Percentiles rank a stretch among this genome's conserved stretches.
Conservation (phyloP, 2,329 filamentous ascomycete genomes). For the Harringtonia lauricola region DNA sequence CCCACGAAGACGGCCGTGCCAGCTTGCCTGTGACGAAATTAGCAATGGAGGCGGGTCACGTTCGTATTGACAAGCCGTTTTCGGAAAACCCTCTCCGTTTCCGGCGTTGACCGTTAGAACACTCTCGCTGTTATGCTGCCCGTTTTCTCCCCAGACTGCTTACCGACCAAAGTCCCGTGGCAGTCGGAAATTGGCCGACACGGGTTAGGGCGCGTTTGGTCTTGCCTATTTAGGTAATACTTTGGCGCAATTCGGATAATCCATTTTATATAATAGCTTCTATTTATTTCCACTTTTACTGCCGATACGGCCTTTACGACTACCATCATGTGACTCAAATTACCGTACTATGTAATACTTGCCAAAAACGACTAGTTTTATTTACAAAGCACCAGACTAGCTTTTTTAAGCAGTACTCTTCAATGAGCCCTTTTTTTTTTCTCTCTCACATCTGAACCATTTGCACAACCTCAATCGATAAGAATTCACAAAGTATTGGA, state of each 20-base stretch:
- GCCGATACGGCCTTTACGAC: not conserved
- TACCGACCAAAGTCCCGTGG: conserved; percentile 1
- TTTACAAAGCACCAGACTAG: too few relatives aligned
- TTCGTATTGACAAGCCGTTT: too few relatives aligned
- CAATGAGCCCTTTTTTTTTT: too few relatives aligned
- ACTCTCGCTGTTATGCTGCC: too few relatives aligned
- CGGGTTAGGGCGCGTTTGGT: not conserved
- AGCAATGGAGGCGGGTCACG: not conserved
- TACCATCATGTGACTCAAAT: not conserved
- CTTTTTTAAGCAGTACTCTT: too few relatives aligned
- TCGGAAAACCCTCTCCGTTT: not conserved
- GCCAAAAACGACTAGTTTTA: too few relatives aligned
- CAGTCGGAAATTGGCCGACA: not conserved
- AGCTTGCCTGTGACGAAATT: not conserved
- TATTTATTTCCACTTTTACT: not conserved
- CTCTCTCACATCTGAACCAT: too few relatives aligned
- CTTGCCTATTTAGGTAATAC: conserved; percentile 11
- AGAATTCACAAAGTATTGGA: too few relatives aligned
- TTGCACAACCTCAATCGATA: too few relatives aligned
- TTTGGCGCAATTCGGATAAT: conserved; percentile 10
- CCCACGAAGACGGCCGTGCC: not conserved
- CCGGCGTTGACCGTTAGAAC: not conserved
- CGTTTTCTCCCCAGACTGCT: too few relatives aligned
- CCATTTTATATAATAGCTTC: not conserved
- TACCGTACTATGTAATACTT: too few relatives aligned